These are phyloP conservation scores for Magnaporthiopsis poae DNA, from an alignment of 2,329 filamentous ascomycete species.

Conservation along the genomic window DNA sequence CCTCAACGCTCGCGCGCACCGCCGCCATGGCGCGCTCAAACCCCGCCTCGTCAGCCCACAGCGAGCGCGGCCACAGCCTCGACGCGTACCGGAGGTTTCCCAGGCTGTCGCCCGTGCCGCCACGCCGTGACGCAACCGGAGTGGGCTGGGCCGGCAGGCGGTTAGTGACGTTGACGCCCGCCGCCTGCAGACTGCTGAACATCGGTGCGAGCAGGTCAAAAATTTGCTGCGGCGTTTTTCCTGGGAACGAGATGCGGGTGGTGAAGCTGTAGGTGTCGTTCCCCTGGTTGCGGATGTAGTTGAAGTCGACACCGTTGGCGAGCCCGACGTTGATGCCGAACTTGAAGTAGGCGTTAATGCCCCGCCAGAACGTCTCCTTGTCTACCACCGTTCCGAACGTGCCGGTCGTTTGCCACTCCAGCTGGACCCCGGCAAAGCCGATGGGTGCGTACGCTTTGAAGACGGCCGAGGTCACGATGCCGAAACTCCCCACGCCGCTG, in stretches of 20 bases:
- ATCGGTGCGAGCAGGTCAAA: constrained; percentile 21
- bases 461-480: constrained; percentile 7
- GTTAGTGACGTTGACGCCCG: constrained; percentile 19
- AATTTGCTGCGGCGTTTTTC: constrained; percentile 20
- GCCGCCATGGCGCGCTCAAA: constrained; percentile 20
- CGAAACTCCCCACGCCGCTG: constrained; percentile 33
- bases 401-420: constrained; percentile 8
- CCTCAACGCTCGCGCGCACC: constrained; percentile 23
- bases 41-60: constrained; percentile 17
- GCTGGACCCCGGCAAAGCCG: background rate
- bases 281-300: constrained; percentile 19
- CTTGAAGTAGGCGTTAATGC: constrained; percentile 15
- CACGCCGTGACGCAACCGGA: constrained; percentile 13
- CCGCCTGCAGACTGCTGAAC: constrained; percentile 21
- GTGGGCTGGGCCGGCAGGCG: constrained; percentile 9
- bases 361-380: constrained; percentile 17
- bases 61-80: constrained; percentile 26
- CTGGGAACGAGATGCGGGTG: constrained; percentile 16
- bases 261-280: constrained; percentile 18
- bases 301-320: constrained; percentile 17
- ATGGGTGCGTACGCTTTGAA: constrained; percentile 1
- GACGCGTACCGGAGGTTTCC: constrained; percentile 20
- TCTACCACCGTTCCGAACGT: constrained; percentile 3
- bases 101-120: constrained; percentile 12
- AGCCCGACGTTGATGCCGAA: constrained; percentile 15